Evolutionary conservation across 352 stramenopile species (phyloP), one percentile per base, ranked within the genome.

Genomic region (Globisporangium uncinulatum): DNA sequence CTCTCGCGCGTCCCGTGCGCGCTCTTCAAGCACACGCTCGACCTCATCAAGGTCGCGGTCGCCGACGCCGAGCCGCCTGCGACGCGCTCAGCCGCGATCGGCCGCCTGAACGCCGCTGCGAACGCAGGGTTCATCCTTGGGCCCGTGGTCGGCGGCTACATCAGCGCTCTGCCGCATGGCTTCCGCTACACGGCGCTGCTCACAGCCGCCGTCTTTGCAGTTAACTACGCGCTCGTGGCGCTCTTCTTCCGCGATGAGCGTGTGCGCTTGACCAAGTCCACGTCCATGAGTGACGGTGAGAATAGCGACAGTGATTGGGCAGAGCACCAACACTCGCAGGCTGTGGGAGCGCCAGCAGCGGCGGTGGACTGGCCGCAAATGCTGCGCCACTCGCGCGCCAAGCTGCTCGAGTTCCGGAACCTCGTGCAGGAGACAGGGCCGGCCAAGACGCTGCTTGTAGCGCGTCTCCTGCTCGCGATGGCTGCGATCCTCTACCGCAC

Each of bases 121-220:
- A 92, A 75, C 50, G 78, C 79, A 4, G 83, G 83, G 50, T 92
- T 92, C 60, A 90, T 92, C 55, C 61, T 92, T 48, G 83, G 83
- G 0, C 83, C 83, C 1, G 62, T 86, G 29, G 42, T 92, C 57
- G 83, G 83, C 21, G 83, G 83, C 45, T 89, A 84, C 59, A 70
- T 92, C 21, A 83, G 83, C 49, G 61, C 69, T 9, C 64, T 87
- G 29, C 79, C 79, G 7, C 74, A 88, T 43, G 83, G 83, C 31
- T 92, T 92, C 66, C 87, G 89, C 74, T 86, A 88, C 68, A 89
- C 83, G 50, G 71, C 83, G 36, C 66, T 92, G 61, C 67, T 92
- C 52, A 90, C 83, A 14, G 74, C 81, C 29, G 62, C 60, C 29
- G 65, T 92, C 37, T 89, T 92, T 24, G 67, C 61, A 4, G 43